A percentile compares a stretch with the other conserved stretches of the same genome.
Conservation (phyloP, 1,139 yeast species). For the Saccharomycopsis hybrid region DNA sequence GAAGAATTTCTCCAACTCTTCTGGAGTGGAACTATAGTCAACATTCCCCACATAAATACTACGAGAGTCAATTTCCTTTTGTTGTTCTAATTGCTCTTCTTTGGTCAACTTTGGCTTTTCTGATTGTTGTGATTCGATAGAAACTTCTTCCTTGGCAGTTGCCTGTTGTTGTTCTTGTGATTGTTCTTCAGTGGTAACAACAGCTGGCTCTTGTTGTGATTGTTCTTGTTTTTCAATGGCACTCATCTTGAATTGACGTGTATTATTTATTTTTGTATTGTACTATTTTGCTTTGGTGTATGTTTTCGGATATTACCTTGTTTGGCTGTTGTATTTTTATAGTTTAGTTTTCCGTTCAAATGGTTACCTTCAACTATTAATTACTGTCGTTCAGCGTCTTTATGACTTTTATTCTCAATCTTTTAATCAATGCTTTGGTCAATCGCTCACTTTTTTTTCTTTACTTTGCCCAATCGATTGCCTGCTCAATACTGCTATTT, state of each 20-base stretch:
- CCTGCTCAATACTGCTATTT: too few species aligned
- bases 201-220: not conserved
- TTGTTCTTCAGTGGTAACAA: slow-evolving; percentile 5
- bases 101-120: slow-evolving; percentile 14
- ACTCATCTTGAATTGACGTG: slow-evolving; percentile 1
- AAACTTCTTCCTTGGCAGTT: slow-evolving; percentile 1
- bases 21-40: slow-evolving; percentile 39
- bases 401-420: too few species aligned
- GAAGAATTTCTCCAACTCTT: slow-evolving; percentile 37
- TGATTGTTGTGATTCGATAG: not conserved
- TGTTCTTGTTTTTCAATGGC: slow-evolving; percentile 7
- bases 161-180: not conserved
- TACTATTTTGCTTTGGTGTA: too few species aligned
- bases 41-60: slow-evolving; percentile 38
- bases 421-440: too few species aligned
- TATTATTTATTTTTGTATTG: too few species aligned
- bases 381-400: too few species aligned
- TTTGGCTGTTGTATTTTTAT: too few species aligned
- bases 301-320: too few species aligned
- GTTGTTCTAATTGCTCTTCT: slow-evolving; percentile 32
- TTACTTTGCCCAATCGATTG: too few species aligned
- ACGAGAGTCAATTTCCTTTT: slow-evolving; percentile 43
- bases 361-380: too few species aligned
- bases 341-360: too few species aligned
- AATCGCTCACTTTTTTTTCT: too few species aligned